A percentile compares a stretch with the other conserved stretches of the same genome.
These are phyloP conservation scores for Septoria linicola DNA, from an alignment of 2,329 filamentous ascomycete species.

Conservation along the genomic window DNA sequence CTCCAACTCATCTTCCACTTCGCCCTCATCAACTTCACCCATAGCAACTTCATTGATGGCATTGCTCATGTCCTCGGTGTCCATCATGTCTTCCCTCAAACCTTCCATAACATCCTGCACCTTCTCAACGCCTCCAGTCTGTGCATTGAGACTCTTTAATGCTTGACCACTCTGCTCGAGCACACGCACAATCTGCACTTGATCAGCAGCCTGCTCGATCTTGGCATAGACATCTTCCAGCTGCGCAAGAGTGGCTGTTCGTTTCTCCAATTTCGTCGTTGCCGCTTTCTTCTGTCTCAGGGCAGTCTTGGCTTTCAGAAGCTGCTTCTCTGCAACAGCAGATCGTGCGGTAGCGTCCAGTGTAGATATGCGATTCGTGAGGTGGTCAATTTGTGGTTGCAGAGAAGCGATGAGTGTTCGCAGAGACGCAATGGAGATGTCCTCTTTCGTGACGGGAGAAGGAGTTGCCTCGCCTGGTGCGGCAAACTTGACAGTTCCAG, in stretches of 20 bases:
- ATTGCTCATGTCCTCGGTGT: conserved; percentile 76
- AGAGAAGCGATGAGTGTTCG: conserved; percentile 70
- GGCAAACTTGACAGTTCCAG: conserved; percentile 71
- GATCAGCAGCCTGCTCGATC: conserved; percentile 81
- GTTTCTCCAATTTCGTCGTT: conserved; percentile 69
- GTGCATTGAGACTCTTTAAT: conserved; percentile 69
- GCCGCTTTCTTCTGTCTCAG: conserved; percentile 80
- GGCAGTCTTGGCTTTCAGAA: conserved; percentile 70
- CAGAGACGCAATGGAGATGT: conserved; percentile 77
- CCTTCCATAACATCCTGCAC: conserved; percentile 75
- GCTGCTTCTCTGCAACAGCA: conserved; percentile 71
- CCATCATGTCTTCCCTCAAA: conserved; percentile 73
- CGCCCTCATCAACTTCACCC: conserved; percentile 67
- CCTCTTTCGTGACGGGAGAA: conserved; percentile 68
- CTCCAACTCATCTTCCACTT: conserved; percentile 85
- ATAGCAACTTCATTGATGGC: conserved; percentile 64
- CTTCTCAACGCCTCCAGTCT: conserved; percentile 72
- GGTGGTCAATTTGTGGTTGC: conserved; percentile 62
- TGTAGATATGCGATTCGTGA: conserved; percentile 55
- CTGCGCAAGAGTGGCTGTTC: conserved; percentile 72
- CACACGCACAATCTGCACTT: conserved; percentile 77
- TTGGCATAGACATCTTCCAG: conserved; percentile 80
- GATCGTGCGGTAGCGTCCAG: conserved; percentile 61
- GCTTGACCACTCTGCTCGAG: conserved; percentile 77
- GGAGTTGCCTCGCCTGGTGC: conserved; percentile 47